phyloP scores from a whole-genome alignment of 768 basidiomycete genomes.

The Mycena rebaudengoi region DNA sequence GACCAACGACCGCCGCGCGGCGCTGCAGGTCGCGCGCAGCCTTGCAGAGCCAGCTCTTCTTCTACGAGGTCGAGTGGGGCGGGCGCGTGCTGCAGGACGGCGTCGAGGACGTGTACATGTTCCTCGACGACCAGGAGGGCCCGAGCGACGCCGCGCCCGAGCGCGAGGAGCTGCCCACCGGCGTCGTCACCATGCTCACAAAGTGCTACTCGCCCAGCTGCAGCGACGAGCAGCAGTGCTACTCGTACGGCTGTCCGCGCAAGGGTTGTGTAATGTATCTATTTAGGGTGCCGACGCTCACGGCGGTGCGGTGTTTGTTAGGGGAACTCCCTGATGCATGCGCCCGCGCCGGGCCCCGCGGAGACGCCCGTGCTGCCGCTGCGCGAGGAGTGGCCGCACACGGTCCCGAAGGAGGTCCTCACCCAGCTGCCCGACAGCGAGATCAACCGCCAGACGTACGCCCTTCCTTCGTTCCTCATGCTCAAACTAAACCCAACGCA shows the following conservation, averaged over 20 bases:
- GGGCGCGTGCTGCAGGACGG: constrained; percentile 82
- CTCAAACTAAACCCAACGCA: constrained; percentile 25
- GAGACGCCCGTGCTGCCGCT: constrained; percentile 43
- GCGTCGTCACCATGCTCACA: constrained; percentile 89
- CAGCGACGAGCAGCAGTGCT: constrained; percentile 81
- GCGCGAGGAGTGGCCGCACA: constrained; percentile 55
- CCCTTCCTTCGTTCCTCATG: constrained; percentile 1
- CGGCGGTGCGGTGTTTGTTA: too few species aligned
- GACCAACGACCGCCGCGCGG: constrained; percentile 81
- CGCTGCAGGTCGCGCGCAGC: constrained; percentile 88
- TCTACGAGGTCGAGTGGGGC: constrained; percentile 97
- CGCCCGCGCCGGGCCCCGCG: constrained; percentile 33
- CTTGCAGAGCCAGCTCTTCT: constrained; percentile 93
- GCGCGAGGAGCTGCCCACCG: constrained; percentile 81
- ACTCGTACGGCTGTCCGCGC: constrained; percentile 82
- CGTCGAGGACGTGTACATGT: constrained; percentile 94
- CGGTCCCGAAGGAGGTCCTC: constrained; percentile 50
- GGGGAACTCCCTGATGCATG: too few species aligned
- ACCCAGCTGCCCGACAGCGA: constrained; percentile 75
- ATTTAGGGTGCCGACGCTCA: constrained; percentile 15
- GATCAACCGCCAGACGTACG: constrained; percentile 80
- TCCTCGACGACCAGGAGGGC: constrained; percentile 83
- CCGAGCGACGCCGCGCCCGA: constrained; percentile 66
- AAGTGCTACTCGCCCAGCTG: constrained; percentile 92
- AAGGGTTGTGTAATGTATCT: constrained; percentile 51